These are phyloP conservation scores for Calonectria hawksworthii DNA, from an alignment of 2,329 filamentous ascomycete genomes.

Conservation along the genomic window DNA sequence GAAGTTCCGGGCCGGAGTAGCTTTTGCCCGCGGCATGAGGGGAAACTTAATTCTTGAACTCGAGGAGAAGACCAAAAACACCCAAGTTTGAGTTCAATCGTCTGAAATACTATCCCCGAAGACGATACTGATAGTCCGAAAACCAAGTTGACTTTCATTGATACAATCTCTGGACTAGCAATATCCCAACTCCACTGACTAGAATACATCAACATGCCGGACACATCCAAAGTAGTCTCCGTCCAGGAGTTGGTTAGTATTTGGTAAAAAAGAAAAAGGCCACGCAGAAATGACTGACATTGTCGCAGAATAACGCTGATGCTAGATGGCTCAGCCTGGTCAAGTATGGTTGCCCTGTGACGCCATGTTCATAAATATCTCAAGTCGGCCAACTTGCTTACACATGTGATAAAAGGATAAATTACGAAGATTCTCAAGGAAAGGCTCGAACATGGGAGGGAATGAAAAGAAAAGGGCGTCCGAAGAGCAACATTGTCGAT, in stretches of 20 bases:
- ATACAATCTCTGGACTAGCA: not conserved
- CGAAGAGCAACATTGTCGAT: conserved; percentile 73
- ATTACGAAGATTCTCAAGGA: conserved; percentile 75
- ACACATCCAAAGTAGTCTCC: conserved; percentile 17
- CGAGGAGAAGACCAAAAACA: not conserved
- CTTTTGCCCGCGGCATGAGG: conserved; percentile 22
- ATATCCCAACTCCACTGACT: not conserved
- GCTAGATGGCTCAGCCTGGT: conserved; percentile 27
- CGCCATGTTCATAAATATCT: not conserved
- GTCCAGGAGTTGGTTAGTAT: conserved; percentile 16
- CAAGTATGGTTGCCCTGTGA: conserved; percentile 1
- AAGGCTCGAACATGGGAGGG: conserved; percentile 77
- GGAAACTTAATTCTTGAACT: not conserved
- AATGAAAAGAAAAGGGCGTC: conserved; percentile 77
- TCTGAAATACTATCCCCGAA: not conserved
- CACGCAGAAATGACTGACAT: not conserved
- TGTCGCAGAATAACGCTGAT: conserved; percentile 2
- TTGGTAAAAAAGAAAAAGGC: not conserved
- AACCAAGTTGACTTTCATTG: not conserved
- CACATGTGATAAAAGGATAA: conserved; percentile 59
- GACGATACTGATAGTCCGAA: not conserved
- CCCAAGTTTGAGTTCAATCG: not conserved
- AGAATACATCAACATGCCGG: not conserved
- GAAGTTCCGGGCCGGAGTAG: conserved; percentile 23
- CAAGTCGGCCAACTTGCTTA: not conserved